Evolutionary conservation across 768 basidiomycete genomes (phyloP).

Genomic region (Mycena venus): DNA sequence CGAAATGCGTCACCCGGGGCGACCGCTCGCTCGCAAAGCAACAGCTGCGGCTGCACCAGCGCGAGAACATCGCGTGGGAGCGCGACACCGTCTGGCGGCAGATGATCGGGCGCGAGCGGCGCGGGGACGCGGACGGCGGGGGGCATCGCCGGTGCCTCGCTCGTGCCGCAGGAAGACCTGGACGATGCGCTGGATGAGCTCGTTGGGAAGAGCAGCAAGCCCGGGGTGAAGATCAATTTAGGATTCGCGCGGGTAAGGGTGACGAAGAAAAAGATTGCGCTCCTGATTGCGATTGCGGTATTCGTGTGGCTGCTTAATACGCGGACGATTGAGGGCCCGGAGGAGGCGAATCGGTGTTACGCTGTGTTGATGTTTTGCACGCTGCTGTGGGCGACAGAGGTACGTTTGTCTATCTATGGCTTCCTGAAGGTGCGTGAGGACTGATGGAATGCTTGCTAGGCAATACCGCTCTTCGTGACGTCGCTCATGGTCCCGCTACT

Average conservation of each 20-base stretch:
- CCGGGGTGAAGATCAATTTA: conserved; percentile 64
- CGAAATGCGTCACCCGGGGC: conserved; percentile 86
- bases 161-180: conserved; percentile 53
- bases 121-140: conserved; percentile 60
- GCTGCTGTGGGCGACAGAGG: conserved; percentile 97
- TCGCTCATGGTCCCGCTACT: conserved; percentile 91
- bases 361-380: conserved; percentile 93
- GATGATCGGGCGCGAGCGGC: conserved; percentile 89
- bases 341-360: conserved; percentile 92
- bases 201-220: no score
- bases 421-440: no score
- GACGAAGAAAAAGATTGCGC: conserved; percentile 71
- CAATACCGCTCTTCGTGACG: conserved; percentile 98
- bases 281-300: conserved; percentile 67
- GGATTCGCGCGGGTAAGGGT: conserved; percentile 78
- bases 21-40: conserved; percentile 79
- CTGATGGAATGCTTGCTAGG: conserved; percentile 58
- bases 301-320: conserved; percentile 75
- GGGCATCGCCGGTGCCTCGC: conserved; percentile 62
- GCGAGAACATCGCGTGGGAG: conserved; percentile 97
- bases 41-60: conserved; percentile 88
- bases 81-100: conserved; percentile 98
- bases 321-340: conserved; percentile 67
- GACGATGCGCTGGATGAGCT: background rate
- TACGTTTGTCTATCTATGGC: conserved; percentile 50